Conservation (phyloP, 2,329 filamentous ascomycete genomes). For the Exophiala aquamarina region DNA sequence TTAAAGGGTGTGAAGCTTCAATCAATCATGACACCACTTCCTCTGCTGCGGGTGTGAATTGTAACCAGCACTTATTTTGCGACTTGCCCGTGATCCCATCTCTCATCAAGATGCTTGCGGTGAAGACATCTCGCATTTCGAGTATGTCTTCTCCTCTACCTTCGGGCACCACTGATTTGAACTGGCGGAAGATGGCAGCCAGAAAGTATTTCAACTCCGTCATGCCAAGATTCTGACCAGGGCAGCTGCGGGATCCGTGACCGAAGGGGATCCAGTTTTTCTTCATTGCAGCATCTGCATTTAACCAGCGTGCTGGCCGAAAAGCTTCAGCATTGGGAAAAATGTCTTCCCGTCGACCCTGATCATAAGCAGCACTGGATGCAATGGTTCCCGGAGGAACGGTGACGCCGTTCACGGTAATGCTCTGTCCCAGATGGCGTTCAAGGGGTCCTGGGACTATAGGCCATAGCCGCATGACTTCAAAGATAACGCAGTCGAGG, state of each 20-base stretch:
- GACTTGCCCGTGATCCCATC: neutral
- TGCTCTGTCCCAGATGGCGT: neutral
- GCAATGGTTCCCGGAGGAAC: neutral
- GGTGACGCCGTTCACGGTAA: neutral
- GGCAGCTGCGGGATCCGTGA: neutral
- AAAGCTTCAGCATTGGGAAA: neutral
- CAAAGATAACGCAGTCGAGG: neutral
- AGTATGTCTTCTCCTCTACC: neutral
- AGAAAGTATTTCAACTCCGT: slow-evolving; percentile 2
- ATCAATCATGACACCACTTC: too few relatives aligned
- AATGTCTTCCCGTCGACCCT: neutral
- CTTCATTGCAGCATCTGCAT: neutral
- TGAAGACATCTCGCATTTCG: neutral
- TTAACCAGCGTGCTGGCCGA: neutral
- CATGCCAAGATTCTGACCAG: neutral
- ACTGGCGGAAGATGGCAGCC: neutral
- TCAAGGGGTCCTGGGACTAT: neutral
- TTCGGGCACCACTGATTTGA: neutral
- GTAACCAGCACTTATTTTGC: neutral
- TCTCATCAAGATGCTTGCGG: neutral
- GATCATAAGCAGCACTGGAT: neutral
- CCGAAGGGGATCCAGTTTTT: slow-evolving; percentile 5
- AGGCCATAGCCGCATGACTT: slow-evolving; percentile 1
- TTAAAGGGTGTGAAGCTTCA: too few relatives aligned
- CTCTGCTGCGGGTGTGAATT: too few relatives aligned